These are phyloP conservation scores for Neurospora intermedia DNA, from an alignment of 495 filamentous ascomycete species.

Conservation along the genomic window DNA sequence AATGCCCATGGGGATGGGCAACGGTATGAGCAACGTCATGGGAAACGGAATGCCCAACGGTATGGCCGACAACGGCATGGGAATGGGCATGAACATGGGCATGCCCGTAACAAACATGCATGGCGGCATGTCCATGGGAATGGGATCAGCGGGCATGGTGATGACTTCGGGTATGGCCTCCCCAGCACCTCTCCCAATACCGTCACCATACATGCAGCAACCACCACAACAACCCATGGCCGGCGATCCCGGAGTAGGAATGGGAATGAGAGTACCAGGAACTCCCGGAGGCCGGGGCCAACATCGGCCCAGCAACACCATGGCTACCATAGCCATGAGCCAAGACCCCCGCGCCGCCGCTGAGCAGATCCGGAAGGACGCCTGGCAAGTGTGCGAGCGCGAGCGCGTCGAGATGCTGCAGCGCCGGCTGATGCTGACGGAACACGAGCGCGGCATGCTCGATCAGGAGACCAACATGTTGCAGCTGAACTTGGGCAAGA, in stretches of 20 bases:
- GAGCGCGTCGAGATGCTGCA: constrained; percentile 17
- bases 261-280: not conserved
- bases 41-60: not conserved
- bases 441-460: constrained; percentile 16
- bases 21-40: not conserved
- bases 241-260: not conserved
- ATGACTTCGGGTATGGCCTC: not conserved
- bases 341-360: constrained; percentile 12
- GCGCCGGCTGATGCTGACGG: constrained; percentile 13
- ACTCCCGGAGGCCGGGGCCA: not conserved
- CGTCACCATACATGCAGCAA: not conserved
- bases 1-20: not conserved
- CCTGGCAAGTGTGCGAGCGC: constrained; percentile 16
- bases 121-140: not conserved
- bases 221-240: not conserved
- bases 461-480: constrained; percentile 13
- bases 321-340: constrained; percentile 1
- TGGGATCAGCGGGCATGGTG: not conserved
- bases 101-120: not conserved
- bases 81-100: not conserved
- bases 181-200: not conserved
- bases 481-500: constrained; percentile 12
- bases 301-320: not conserved
- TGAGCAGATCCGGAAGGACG: constrained; percentile 17
- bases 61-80: not conserved